These are phyloP conservation scores for Guillardia theta DNA, from an alignment of 78 protist genomes.

Conservation along the genomic window DNA sequence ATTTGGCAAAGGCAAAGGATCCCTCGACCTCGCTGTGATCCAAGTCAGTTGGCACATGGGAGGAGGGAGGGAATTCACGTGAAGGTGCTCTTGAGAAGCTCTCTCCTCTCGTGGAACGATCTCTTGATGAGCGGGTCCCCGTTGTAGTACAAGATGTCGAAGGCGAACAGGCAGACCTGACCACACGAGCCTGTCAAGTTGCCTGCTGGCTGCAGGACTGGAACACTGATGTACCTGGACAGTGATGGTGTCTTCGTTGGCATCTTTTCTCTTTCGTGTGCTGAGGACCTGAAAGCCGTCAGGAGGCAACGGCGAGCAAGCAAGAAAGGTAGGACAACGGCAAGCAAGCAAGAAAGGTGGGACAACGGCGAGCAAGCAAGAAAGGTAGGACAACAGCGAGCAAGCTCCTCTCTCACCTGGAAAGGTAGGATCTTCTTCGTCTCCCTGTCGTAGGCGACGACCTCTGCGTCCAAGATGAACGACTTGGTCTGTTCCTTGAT, in stretches of 20 bases:
- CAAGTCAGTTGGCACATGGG: neutral
- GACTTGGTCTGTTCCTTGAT: neutral
- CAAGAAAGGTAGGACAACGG: no score
- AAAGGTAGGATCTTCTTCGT: slow-evolving; percentile 82
- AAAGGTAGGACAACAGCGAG: neutral
- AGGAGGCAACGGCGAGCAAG: neutral
- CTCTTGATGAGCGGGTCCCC: slow-evolving; percentile 70
- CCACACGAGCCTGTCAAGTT: neutral
- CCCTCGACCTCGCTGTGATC: slow-evolving; percentile 42
- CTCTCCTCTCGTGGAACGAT: no score
- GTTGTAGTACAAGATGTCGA: slow-evolving; percentile 92
- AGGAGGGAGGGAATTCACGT: neutral
- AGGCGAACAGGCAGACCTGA: slow-evolving; percentile 91
- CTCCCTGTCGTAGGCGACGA: slow-evolving; percentile 85
- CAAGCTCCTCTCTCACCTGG: slow-evolving; percentile 82
- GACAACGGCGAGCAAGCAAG: no score
- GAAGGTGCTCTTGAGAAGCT: neutral
- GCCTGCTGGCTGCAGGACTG: neutral
- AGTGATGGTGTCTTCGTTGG: slow-evolving; percentile 51
- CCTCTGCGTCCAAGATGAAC: slow-evolving; percentile 91
- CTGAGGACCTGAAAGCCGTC: no score
- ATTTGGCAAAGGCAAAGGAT: slow-evolving; percentile 70
- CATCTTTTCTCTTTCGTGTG: slow-evolving; percentile 84
- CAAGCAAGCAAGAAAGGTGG: neutral
- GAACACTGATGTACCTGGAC: slow-evolving; percentile 51